phyloP scores from a whole-genome alignment of 169 alveolate genomes.

The Plasmodium coatneyi region DNA sequence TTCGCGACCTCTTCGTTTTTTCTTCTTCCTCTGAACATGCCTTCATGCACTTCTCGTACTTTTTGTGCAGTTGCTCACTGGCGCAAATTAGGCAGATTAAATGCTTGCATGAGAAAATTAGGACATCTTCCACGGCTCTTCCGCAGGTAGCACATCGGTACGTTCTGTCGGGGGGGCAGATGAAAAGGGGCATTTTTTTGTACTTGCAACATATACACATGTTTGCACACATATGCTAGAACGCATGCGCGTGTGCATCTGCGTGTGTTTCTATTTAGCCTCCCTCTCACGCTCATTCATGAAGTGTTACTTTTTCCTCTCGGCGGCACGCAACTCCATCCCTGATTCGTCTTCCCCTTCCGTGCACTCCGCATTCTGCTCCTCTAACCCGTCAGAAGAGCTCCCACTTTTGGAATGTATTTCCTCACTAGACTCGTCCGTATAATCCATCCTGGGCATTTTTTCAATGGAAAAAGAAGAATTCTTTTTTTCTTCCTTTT shows the following conservation, averaged over 20 bases:
- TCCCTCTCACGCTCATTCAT: neutral
- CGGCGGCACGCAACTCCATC: conserved; percentile 7
- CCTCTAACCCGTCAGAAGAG: neutral
- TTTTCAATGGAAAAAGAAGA: neutral
- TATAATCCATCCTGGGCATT: conserved; percentile 19
- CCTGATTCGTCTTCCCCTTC: neutral
- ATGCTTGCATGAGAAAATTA: conserved; percentile 54
- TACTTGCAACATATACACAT: neutral
- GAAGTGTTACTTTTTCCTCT: conserved; percentile 21
- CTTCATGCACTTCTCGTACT: conserved; percentile 37
- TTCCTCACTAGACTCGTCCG: conserved; percentile 10
- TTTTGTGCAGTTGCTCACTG: conserved; percentile 36
- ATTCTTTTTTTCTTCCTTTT: neutral
- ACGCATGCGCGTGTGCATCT: neutral
- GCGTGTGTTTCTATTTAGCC: neutral
- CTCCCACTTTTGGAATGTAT: conserved; percentile 1
- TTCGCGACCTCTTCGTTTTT: neutral
- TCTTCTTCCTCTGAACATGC: neutral
- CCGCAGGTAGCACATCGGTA: conserved; percentile 41
- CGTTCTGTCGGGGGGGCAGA: neutral
- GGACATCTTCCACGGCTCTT: conserved; percentile 59
- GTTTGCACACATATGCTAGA: neutral
- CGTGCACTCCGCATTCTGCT: neutral
- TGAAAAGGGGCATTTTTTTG: neutral
- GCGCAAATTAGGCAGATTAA: conserved; percentile 57